Base-by-base conservation (phyloP, 2,329 filamentous ascomycete species). In the Exophiala sideris region DNA sequence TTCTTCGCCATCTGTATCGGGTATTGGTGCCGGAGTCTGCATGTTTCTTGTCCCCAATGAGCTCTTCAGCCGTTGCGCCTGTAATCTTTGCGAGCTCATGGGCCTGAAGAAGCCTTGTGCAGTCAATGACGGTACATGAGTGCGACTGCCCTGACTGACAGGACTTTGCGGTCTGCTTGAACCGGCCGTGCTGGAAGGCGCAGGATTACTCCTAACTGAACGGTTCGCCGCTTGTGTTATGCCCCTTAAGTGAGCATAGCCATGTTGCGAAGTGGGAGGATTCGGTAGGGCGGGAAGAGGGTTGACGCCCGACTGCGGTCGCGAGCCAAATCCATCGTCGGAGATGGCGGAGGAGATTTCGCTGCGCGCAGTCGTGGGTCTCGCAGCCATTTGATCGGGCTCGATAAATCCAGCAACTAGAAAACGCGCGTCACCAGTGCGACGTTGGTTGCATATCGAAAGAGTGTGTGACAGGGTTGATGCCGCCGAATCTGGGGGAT, bases 81-180 rank as follows among this genome's bases (percentile, higher is more conserved):
- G 92, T 47, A 97, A 77, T 69, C 90, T 87, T 70, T 96, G 91
- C 20, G 92, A 95, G 73, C 91, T 97, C 90, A 99, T 95, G 36
- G 94, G 94, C 18, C 87, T 87, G 68, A 95, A 96, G 75, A 99
- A 97, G 50, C 89, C 92, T 66, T 92, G 88, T 12, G 90, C 91
- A 2, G 90, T 87, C 49, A 99, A 76, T 1, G 88, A 91, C 1
- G 94, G 91, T 16, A 95, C 91, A 76, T 99, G 94, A 39, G 89
- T 94, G 66, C 86, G 83, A 68, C 86, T 91, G 42, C 87, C 79
- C 39, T 88, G 79, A 61, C 86, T 92, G 12, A 79, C 49, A 77
- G 86, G 61, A 54, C 73, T 77, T 45, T 68, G 71, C 79, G 79
- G 62, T 71, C 83, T 68, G 70, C 79, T 75, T 29, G 60, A 61